Base-by-base conservation (phyloP, 192 early-diverging fungal genomes). In the Umbelopsis sp. region DNA sequence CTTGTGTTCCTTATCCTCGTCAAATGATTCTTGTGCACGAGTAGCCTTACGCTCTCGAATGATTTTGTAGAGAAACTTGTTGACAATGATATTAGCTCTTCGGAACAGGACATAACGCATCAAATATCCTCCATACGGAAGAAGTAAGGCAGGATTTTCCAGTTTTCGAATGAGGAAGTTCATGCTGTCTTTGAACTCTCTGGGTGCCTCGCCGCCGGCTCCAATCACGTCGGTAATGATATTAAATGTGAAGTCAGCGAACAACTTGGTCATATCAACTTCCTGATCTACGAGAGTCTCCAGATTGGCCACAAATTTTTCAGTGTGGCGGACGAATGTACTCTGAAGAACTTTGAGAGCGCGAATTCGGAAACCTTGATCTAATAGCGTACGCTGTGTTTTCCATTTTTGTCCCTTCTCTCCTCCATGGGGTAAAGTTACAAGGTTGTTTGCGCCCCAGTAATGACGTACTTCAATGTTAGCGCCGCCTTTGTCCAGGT, bases 201-300 rank as follows among this genome's bases (percentile, higher is more conserved):
- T 41, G 7, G 68, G 68, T 23, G 68, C 68, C 13, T 53, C 37
- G 3, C 49, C 47, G 5, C 49, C 47, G 4, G 68, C 68, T 16
- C 47, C 68, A 52, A 69, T 69, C 15, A 69, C 51, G 6, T 50
- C 68, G n/a, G 68, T 20, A 27, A 69, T 69, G 27, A 69, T 69
- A 50, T 69, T 30, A 25, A 69, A 50, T 22, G 51, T 61, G 27
- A 61, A 61, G 30, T 69, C 46, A 11, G 37, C 46, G 25, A 50
- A 41, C 20, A 49, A 47, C 2, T 1, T 37, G 4, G 66, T 49
- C 66, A 67, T 67, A 49, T 67, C 44, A 13, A 67, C 66, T 30
- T 67, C 44, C 20, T 67, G 25, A 37, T 67, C 66, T 15, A 67
- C 66, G 4, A 46, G 35, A 11, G 41, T 49, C 20, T 47, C 66